phyloP scores from a whole-genome alignment of 1,284 basidiomycete genomes.

The Apiotrichum akiyoshidainum region DNA sequence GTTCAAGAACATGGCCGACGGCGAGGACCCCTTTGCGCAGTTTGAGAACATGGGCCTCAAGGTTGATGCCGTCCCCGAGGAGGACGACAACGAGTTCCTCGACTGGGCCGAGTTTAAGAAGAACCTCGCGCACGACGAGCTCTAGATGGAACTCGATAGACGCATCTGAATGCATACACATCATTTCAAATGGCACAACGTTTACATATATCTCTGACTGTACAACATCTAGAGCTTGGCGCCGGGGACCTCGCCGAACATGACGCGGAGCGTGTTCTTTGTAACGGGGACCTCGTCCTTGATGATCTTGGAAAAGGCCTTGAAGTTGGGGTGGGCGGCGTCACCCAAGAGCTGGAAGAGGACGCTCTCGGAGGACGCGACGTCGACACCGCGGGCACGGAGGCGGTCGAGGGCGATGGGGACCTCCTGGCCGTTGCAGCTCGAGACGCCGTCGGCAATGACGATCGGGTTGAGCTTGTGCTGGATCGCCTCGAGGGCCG shows the following conservation, averaged over 20 bases:
- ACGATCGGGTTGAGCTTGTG: conserved; percentile 58
- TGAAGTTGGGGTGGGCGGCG: conserved; percentile 67
- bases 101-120: conserved; percentile 22
- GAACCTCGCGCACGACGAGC: conserved; percentile 12
- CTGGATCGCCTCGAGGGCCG: conserved; percentile 57
- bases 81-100: conserved; percentile 37
- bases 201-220: neutral
- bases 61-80: conserved; percentile 2
- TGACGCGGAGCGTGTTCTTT: conserved; percentile 37
- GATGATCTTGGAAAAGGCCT: conserved; percentile 66
- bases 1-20: conserved; percentile 17
- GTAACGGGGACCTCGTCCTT: conserved; percentile 73
- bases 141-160: neutral
- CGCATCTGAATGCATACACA: neutral
- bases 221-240: conserved; percentile 7
- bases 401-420: conserved; percentile 58
- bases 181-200: neutral
- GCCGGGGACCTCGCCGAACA: conserved; percentile 11
- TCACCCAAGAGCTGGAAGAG: conserved; percentile 69
- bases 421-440: conserved; percentile 61
- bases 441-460: conserved; percentile 79
- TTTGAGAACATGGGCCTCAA: conserved; percentile 1
- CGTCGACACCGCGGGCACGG: conserved; percentile 67
- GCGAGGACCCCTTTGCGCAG: conserved; percentile 15
- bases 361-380: conserved; percentile 77